phyloP scores from a whole-genome alignment of 345 rosid genomes.

The Gossypium rotundifolium region DNA sequence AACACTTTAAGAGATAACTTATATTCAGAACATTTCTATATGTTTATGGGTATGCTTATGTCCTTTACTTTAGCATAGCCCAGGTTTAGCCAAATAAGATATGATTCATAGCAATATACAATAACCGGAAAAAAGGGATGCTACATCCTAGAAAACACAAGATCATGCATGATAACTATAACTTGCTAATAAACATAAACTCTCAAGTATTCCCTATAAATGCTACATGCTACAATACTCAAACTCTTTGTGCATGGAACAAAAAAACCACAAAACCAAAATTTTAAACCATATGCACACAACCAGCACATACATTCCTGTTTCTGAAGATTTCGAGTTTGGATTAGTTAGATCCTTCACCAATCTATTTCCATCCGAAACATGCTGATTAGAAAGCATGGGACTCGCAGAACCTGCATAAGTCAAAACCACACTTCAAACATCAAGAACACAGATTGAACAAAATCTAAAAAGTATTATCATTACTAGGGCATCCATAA shows the following conservation, averaged over 20 bases:
- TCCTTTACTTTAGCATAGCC: background rate
- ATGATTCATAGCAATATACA: background rate
- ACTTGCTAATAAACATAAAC: background rate
- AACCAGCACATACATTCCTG: slow-evolving; percentile 47
- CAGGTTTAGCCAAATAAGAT: background rate
- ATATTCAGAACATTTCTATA: background rate
- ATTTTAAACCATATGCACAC: background rate
- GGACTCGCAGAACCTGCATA: slow-evolving; percentile 77
- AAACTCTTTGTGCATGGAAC: background rate
- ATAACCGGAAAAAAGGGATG: background rate
- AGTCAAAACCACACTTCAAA: background rate
- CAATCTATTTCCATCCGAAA: slow-evolving; percentile 56
- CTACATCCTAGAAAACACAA: background rate
- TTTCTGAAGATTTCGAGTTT: slow-evolving; percentile 34
- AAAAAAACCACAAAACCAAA: background rate
- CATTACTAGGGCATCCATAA: background rate
- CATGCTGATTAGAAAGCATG: slow-evolving; percentile 67
- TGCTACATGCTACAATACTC: background rate
- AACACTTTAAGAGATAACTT: background rate
- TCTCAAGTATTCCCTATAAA: background rate
- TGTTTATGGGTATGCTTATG: background rate
- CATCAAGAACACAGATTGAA: background rate
- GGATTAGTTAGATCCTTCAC: slow-evolving; percentile 45
- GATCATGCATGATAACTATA: background rate
- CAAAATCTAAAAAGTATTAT: background rate